phyloP scores from a whole-genome alignment of 257 asterid genomes.

The Forsythia viridissima region DNA sequence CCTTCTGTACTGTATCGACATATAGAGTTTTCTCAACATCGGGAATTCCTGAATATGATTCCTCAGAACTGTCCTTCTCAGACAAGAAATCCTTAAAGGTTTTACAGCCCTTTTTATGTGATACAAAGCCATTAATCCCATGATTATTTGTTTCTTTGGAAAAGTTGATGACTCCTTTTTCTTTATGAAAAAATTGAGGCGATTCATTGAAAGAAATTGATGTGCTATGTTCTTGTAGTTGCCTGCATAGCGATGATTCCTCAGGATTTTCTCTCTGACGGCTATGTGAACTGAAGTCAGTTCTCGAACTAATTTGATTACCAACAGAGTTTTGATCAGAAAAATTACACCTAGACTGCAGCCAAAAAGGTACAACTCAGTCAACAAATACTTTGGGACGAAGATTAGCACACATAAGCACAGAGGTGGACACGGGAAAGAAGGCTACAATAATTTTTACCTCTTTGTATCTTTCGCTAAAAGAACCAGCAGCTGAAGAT shows the following conservation, averaged over 20 bases:
- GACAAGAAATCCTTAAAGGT: conserved; percentile 57
- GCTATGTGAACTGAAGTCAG: neutral
- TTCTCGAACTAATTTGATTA: neutral
- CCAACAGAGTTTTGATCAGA: conserved; percentile 35
- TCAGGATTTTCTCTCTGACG: conserved; percentile 29
- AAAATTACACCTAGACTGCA: conserved; percentile 43
- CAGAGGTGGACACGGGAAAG: neutral
- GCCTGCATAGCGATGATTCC: neutral
- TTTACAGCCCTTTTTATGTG: conserved; percentile 24
- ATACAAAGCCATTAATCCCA: conserved; percentile 14
- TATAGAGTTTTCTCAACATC: conserved; percentile 66
- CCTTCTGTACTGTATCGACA: conserved; percentile 54
- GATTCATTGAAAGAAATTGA: conserved; percentile 21
- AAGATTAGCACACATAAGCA: conserved; percentile 6
- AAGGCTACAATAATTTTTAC: conserved; percentile 29
- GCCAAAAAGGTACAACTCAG: neutral
- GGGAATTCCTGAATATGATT: conserved; percentile 28
- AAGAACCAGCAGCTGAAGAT: conserved; percentile 48
- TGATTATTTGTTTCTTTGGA: conserved; percentile 20
- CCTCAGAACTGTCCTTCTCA: conserved; percentile 29
- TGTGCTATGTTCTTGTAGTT: conserved; percentile 15
- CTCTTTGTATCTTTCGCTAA: conserved; percentile 50
- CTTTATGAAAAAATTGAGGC: conserved; percentile 1
- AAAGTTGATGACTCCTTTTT: conserved; percentile 17
- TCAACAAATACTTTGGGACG: neutral